Evolutionary conservation across 768 basidiomycete genomes (phyloP).

Genomic region (Tylopilus felleus): DNA sequence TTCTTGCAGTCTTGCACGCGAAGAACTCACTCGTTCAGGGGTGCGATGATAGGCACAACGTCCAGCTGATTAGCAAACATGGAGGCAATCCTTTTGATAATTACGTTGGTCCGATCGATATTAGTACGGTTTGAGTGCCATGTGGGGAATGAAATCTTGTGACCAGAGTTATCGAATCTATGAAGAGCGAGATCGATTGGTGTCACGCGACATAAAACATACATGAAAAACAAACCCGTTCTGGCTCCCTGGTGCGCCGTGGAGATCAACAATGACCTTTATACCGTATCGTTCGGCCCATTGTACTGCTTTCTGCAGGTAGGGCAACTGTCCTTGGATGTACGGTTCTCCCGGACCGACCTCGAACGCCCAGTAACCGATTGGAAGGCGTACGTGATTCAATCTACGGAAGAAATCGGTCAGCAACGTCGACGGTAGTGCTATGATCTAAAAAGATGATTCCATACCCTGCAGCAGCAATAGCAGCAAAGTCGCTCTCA

Average conservation of each 20-base stretch:
- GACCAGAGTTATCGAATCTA: conserved; percentile 84
- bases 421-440: conserved; percentile 2
- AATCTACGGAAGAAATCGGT: conserved; percentile 41
- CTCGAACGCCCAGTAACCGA: conserved; percentile 91
- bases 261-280: conserved; percentile 80
- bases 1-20: neutral
- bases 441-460: neutral
- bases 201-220: neutral
- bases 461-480: conserved; percentile 68
- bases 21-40: conserved; percentile 67
- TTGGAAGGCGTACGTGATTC: conserved; percentile 80
- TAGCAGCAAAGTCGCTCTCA: conserved; percentile 70
- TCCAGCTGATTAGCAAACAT: conserved; percentile 52
- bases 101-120: conserved; percentile 59
- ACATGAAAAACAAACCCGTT: conserved; percentile 54
- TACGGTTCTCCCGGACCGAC: conserved; percentile 75
- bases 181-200: conserved; percentile 4
- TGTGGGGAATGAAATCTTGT: conserved; percentile 51
- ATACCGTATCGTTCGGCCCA: conserved; percentile 72
- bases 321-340: conserved; percentile 72
- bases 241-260: conserved; percentile 80
- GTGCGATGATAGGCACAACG: conserved; percentile 66
- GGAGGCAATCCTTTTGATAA: conserved; percentile 61
- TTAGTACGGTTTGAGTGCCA: conserved; percentile 71
- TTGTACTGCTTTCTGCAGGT: conserved; percentile 58